phyloP scores from a whole-genome alignment of 352 stramenopile species.

The Phytophthora kernoviae region DNA sequence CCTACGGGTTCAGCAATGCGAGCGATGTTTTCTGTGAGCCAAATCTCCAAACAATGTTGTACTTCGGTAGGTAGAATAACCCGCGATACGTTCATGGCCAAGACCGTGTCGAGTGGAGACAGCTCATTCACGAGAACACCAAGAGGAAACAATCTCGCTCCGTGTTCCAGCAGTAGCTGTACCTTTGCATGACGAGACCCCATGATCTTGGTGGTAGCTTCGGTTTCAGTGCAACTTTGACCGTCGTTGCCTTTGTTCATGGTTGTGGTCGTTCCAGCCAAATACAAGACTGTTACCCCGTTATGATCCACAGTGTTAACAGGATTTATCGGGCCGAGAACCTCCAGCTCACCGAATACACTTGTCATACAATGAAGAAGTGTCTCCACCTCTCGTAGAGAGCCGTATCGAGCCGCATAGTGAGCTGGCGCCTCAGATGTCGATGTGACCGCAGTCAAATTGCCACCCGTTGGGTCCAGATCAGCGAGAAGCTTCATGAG shows the following conservation, averaged over 20 bases:
- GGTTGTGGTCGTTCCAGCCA: neutral
- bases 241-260: too few species aligned
- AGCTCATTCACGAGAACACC: neutral
- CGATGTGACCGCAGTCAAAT: neutral
- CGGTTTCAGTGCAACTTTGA: too few species aligned
- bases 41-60: neutral
- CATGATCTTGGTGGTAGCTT: neutral
- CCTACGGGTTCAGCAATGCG: neutral
- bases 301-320: constrained; percentile 6
- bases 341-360: neutral
- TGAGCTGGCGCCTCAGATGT: constrained; percentile 10
- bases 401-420: constrained; percentile 15
- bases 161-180: constrained; percentile 11
- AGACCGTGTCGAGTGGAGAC: neutral
- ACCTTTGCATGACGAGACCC: constrained; percentile 9
- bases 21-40: neutral
- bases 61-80: neutral
- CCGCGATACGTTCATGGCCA: too few species aligned
- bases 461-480: constrained; percentile 8
- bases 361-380: constrained; percentile 9
- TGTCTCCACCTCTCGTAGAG: constrained; percentile 4
- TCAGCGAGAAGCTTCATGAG: constrained; percentile 15
- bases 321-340: constrained; percentile 2
- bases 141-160: constrained; percentile 10
- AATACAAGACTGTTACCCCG: constrained; percentile 1